Evolutionary conservation across 2,329 filamentous ascomycete species (phyloP), one percentile per base, ranked within the genome.

Genomic region (Cladosporium sp.): DNA sequence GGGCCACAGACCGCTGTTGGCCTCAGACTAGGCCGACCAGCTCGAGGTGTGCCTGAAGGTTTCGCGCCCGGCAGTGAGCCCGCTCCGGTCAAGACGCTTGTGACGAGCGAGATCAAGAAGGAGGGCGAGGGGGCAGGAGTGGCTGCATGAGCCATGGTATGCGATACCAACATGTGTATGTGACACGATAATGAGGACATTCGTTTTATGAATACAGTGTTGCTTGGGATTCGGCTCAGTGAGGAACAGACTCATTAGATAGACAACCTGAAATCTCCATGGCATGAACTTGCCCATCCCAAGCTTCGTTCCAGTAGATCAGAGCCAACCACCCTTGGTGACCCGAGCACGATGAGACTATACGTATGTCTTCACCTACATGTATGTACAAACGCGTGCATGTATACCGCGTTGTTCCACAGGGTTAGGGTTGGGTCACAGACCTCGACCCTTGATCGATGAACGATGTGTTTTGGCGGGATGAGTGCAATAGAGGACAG

Each of bases 1-100:
- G 94, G 94, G 0, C 71, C 73, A 4, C 66, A 67, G 4, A 73
- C 73, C 74, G 72, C 77, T 24, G 61, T 64, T 1, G 32, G 36
- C 2, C 8, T 64, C 24, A 72, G 72, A 30, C 69, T 77, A 82
- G 81, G 75, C 81, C 79, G 71, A 87, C 92, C 80, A 0, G 91
- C 91, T 10, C 84, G 83, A 47, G 93, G 93, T 7, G 93, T 97
- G 28, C 94, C 93, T 0, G 88, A 87, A 66, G 86, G 92, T 61
- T 98, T 97, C 67, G 69, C 61, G 36, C 18, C 51, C 11, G 49
- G 51, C 4, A 47, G 65, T 62, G 59, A 70, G 28, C 26, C 65
- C 65, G 8, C 36, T 8, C 32, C 57, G 65, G 28, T 30, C 14
- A 55, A 70, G 34, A 30, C 67, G 67, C 4, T 34, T 12, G 54